A percentile compares a stretch with the other conserved stretches of the same genome.
These are phyloP conservation scores for Linum usitatissimum DNA, from an alignment of 345 rosid genomes.

Conservation along the genomic window DNA sequence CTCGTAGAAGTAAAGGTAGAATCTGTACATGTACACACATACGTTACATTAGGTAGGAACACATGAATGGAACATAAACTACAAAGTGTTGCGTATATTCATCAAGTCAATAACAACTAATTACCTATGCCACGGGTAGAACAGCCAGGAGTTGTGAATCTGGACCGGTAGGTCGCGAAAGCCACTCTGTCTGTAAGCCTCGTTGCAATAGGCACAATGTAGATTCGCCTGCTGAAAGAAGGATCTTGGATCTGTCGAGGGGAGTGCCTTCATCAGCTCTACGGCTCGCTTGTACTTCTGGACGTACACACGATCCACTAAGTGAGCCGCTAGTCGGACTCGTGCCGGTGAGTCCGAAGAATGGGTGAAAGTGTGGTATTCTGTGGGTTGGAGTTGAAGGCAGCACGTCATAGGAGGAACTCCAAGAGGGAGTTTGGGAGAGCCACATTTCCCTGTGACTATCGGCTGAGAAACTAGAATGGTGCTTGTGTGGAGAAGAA, in stretches of 20 bases:
- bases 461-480: too few species aligned
- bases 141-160: slow-evolving; percentile 49
- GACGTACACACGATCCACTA: slow-evolving; percentile 21
- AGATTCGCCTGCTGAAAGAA: slow-evolving; percentile 45
- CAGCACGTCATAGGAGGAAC: too few species aligned
- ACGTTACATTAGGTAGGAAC: too few species aligned
- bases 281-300: slow-evolving; percentile 38
- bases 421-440: too few species aligned
- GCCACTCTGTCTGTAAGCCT: slow-evolving; percentile 45
- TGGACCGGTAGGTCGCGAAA: slow-evolving; percentile 42
- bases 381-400: background rate
- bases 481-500: too few species aligned
- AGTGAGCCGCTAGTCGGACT: slow-evolving; percentile 38
- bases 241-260: slow-evolving; percentile 46
- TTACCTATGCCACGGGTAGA: slow-evolving; percentile 47
- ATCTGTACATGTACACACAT: background rate
- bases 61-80: too few species aligned
- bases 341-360: slow-evolving; percentile 4
- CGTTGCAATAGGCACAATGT: slow-evolving; percentile 60
- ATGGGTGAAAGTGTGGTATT: background rate
- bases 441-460: too few species aligned
- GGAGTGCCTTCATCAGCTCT: slow-evolving; percentile 51
- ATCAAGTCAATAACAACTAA: too few species aligned
- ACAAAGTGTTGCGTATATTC: too few species aligned
- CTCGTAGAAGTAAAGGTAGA: background rate